A percentile compares a stretch with the other conserved stretches of the same genome.
Evolutionary conservation across 129 eudicot species (phyloP).

Genomic region (Erigeron canadensis): DNA sequence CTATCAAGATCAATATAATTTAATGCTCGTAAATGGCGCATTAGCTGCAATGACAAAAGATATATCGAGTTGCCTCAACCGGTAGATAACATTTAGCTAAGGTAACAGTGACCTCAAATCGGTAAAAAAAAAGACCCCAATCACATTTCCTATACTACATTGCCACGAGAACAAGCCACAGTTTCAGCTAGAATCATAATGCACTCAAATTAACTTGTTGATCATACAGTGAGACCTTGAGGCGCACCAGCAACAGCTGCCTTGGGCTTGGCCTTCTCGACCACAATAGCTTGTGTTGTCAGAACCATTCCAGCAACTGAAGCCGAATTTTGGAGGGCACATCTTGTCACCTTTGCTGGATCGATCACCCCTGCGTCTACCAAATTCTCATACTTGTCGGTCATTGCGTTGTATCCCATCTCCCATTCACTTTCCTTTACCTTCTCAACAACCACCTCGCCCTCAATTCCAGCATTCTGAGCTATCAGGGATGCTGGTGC

Average conservation of each 20-base stretch:
- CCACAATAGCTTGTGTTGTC: slow-evolving; percentile 95
- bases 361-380: slow-evolving; percentile 86
- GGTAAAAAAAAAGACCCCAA: slow-evolving; percentile 25
- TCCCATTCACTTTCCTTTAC: slow-evolving; percentile 79
- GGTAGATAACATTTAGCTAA: not conserved
- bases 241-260: slow-evolving; percentile 45
- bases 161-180: not conserved
- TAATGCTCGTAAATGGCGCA: not conserved
- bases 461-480: slow-evolving; percentile 87
- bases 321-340: slow-evolving; percentile 89
- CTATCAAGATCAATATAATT: too few relatives aligned
- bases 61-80: not conserved
- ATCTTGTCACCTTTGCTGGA: slow-evolving; percentile 93
- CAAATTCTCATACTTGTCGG: slow-evolving; percentile 72
- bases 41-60: not conserved
- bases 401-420: slow-evolving; percentile 93
- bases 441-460: slow-evolving; percentile 97
- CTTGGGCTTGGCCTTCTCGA: slow-evolving; percentile 81
- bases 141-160: slow-evolving; percentile 10
- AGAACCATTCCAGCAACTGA: slow-evolving; percentile 98
- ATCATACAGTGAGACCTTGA: slow-evolving; percentile 55
- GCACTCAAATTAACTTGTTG: not conserved
- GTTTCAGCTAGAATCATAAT: slow-evolving; percentile 1
- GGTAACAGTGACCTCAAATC: not conserved
- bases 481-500: slow-evolving; percentile 92